These are phyloP conservation scores for Dryadomyces quercivorus DNA, from an alignment of 2,329 filamentous ascomycete species.

Conservation along the genomic window DNA sequence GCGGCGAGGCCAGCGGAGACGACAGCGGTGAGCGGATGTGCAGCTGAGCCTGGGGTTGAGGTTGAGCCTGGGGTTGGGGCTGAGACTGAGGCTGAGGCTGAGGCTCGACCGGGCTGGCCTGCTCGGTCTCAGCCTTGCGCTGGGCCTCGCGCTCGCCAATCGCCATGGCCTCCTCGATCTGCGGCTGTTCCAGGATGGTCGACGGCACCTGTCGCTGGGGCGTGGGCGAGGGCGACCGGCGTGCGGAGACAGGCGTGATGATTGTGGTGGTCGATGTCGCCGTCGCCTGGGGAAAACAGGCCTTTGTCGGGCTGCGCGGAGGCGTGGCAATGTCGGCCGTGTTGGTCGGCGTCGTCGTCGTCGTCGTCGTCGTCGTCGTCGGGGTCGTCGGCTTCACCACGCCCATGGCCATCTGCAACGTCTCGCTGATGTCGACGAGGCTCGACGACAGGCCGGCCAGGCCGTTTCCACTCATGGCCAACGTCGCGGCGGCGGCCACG, in stretches of 20 bases:
- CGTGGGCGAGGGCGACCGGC: constrained; percentile 26
- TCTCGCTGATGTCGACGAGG: constrained; percentile 24
- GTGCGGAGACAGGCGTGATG: constrained; percentile 13
- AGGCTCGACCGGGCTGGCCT: neutral
- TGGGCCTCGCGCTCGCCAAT: constrained; percentile 7
- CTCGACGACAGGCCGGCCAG: neutral
- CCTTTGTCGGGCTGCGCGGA: constrained; percentile 45
- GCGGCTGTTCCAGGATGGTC: constrained; percentile 39
- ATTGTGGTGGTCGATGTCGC: neutral
- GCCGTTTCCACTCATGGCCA: constrained; percentile 16
- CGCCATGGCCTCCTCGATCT: constrained; percentile 30
- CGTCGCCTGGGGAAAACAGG: constrained; percentile 7
- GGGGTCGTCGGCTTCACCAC: constrained; percentile 10
- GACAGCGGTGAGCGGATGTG: constrained; percentile 4
- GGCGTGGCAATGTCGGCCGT: constrained; percentile 38
- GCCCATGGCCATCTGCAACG: constrained; percentile 29
- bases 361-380: constrained; percentile 1
- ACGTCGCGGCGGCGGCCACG: constrained; percentile 56
- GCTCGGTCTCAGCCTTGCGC: neutral
- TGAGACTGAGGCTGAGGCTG: too few relatives aligned
- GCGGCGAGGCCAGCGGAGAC: neutral
- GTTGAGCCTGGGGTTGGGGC: too few relatives aligned
- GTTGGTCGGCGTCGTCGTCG: constrained; percentile 15
- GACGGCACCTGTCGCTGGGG: constrained; percentile 44
- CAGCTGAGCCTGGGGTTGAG: too few relatives aligned